Base-by-base conservation (phyloP, 805 yeast species). In the Metschnikowia corniflorae region DNA sequence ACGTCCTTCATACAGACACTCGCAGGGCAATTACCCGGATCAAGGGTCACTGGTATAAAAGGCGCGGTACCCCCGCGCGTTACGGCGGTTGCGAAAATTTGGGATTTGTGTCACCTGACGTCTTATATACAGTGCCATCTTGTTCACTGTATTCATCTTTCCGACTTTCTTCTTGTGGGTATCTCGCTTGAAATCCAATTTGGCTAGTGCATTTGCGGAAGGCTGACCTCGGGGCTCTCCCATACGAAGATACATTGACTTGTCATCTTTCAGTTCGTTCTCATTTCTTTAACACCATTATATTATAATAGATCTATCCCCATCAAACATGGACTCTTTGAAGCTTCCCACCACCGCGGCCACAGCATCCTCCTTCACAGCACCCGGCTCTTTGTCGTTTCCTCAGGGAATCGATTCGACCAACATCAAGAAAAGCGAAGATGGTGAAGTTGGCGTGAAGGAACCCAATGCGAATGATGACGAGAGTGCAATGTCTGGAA, bases 401-500 rank as follows among this genome's bases (percentile, higher is more conserved):
- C 86, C 87, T 8, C 77, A 73, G 68, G 71, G 75, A 16, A 56
- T 67, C 24, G 69, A 47, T 25, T 29, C 36, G 10, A 36, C 41
- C 14, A 24, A 34, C 13, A 36, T 43, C 37, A 49, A 49, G 31
- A 42, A 47, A 32, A 44, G 38, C 21, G 53, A 49, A 18, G 39
- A 35, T 32, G 42, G 37, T 15, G 53, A 47, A 13, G 34, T 39
- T 22, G 40, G 46, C 16, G 46, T 49, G 29, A 47, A 42, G 30
- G 73, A 65, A 49, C 70, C 72, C 30, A 65, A 61, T 43, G 61
- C 60, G 44, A 61, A 63, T 39, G 71, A 63, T 16, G 87, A 79
- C 30, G 85, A 78, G 43, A 81, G 82, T 18, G 81, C 91, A 2
- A 82, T 94, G 2, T 86, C 96, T 0, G 98, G 98, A 28, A 91